These are phyloP conservation scores for Astraeus odoratus DNA, from an alignment of 768 basidiomycete species.

Conservation along the genomic window DNA sequence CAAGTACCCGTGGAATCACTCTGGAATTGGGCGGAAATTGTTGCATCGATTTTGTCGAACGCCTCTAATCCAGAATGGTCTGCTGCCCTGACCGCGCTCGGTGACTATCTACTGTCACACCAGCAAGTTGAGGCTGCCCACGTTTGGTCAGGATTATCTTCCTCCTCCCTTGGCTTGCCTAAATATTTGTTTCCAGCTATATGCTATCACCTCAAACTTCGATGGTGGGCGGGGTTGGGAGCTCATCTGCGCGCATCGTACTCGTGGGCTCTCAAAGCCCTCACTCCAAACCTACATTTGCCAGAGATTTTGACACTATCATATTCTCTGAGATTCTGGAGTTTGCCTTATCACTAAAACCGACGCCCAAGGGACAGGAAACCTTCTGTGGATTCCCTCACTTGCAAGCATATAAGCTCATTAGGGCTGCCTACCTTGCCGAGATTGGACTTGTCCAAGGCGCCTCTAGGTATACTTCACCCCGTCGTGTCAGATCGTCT, in stretches of 20 bases:
- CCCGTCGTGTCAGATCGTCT: background rate
- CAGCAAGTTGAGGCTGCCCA: constrained; percentile 84
- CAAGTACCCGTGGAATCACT: constrained; percentile 59
- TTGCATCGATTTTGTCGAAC: constrained; percentile 74
- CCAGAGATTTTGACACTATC: constrained; percentile 65
- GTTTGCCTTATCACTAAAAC: constrained; percentile 77
- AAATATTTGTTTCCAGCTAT: constrained; percentile 45
- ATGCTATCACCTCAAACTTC: constrained; percentile 81
- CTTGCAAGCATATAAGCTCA: constrained; percentile 80
- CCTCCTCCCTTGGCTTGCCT: background rate
- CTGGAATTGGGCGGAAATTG: constrained; percentile 78
- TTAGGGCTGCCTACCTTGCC: constrained; percentile 67
- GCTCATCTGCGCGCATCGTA: constrained; percentile 58
- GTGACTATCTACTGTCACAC: constrained; percentile 69
- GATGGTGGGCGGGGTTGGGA: constrained; percentile 62
- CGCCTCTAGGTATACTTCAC: constrained; percentile 59
- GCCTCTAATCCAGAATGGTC: constrained; percentile 62
- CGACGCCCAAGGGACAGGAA: constrained; percentile 78
- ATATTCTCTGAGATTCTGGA: constrained; percentile 89
- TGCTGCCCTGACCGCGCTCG: constrained; percentile 73
- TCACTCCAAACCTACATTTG: constrained; percentile 39
- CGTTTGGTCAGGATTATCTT: constrained; percentile 59
- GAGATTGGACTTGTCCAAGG: constrained; percentile 74
- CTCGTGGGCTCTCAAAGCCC: constrained; percentile 69
- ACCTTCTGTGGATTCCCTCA: constrained; percentile 75